phyloP scores from a whole-genome alignment of 805 yeast species.

The Schwanniomyces polymorphus region DNA sequence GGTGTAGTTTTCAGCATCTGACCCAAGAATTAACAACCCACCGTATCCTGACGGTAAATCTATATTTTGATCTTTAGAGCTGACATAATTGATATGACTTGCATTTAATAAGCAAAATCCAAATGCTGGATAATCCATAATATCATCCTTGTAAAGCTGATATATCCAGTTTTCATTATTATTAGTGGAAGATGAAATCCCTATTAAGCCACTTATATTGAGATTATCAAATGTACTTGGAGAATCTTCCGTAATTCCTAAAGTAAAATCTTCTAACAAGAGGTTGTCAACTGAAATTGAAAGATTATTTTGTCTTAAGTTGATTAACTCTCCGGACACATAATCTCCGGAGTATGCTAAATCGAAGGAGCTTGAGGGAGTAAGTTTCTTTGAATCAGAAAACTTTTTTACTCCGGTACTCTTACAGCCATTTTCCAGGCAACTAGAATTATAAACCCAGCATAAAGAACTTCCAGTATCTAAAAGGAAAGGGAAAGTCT shows the following conservation, averaged over 20 bases:
- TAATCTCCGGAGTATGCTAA: slow-evolving; percentile 55
- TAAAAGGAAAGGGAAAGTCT: slow-evolving; percentile 50
- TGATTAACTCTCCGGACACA: slow-evolving; percentile 50
- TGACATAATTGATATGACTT: slow-evolving; percentile 12
- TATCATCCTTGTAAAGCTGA: slow-evolving; percentile 31
- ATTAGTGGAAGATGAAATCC: slow-evolving; percentile 49
- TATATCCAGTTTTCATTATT: slow-evolving; percentile 36
- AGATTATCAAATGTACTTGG: slow-evolving; percentile 54
- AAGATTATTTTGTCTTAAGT: slow-evolving; percentile 27
- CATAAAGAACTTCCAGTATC: slow-evolving; percentile 68
- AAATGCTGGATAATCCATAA: slow-evolving; percentile 40
- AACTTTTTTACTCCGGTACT: slow-evolving; percentile 24
- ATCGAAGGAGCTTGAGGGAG: slow-evolving; percentile 35
- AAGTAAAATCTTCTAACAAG: slow-evolving; percentile 37
- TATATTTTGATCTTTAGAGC: slow-evolving; percentile 22
- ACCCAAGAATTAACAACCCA: slow-evolving; percentile 26
- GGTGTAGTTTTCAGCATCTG: slow-evolving; percentile 12
- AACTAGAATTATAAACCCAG: slow-evolving; percentile 59
- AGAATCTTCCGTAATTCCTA: slow-evolving; percentile 55
- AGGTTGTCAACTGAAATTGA: slow-evolving; percentile 34
- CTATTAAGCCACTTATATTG: slow-evolving; percentile 60
- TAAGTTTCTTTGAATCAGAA: slow-evolving; percentile 11
- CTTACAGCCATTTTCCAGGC: slow-evolving; percentile 45
- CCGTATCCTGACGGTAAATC: slow-evolving; percentile 29
- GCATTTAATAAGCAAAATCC: slow-evolving; percentile 20